Conservation (phyloP, 1,284 basidiomycete genomes). For the Volvariella volvacea region DNA sequence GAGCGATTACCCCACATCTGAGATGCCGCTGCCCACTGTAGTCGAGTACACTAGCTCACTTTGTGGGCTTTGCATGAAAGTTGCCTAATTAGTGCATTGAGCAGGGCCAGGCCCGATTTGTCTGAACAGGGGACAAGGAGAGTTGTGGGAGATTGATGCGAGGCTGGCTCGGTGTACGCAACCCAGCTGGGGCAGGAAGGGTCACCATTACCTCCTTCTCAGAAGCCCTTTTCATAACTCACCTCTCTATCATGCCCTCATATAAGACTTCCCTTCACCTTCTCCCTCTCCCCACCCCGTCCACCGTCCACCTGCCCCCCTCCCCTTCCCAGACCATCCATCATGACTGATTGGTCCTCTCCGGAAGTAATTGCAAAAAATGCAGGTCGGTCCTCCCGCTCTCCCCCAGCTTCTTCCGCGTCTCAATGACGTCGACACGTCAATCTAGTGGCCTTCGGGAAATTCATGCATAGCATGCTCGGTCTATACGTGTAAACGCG, state of each 20-base stretch:
- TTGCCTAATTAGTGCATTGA: no score
- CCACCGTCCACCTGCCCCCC: constrained; percentile 10
- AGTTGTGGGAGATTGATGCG: no score
- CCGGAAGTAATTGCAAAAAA: constrained; percentile 42
- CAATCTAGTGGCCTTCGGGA: constrained; percentile 47
- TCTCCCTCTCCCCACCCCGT: constrained; percentile 9
- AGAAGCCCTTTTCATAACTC: neutral
- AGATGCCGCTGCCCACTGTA: no score
- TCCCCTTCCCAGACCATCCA: constrained; percentile 8
- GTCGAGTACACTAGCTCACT: no score
- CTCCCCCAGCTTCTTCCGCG: neutral
- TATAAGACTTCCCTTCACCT: constrained; percentile 14
- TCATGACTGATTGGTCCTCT: constrained; percentile 58
- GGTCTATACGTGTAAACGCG: constrained; percentile 57
- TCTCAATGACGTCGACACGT: constrained; percentile 1
- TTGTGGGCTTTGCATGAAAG: no score
- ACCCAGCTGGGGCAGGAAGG: neutral
- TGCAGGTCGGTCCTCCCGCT: constrained; percentile 30
- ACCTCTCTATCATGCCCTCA: constrained; percentile 9
- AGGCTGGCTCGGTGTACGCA: no score
- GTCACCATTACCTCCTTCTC: neutral
- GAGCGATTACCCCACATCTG: no score
- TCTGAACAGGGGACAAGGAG: no score
- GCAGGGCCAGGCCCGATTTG: no score
- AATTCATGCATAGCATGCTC: constrained; percentile 60